Evolutionary conservation across 164 flowering plant species (phyloP), one percentile per base, ranked within the genome.

Genomic region (Berberis thunbergii): DNA sequence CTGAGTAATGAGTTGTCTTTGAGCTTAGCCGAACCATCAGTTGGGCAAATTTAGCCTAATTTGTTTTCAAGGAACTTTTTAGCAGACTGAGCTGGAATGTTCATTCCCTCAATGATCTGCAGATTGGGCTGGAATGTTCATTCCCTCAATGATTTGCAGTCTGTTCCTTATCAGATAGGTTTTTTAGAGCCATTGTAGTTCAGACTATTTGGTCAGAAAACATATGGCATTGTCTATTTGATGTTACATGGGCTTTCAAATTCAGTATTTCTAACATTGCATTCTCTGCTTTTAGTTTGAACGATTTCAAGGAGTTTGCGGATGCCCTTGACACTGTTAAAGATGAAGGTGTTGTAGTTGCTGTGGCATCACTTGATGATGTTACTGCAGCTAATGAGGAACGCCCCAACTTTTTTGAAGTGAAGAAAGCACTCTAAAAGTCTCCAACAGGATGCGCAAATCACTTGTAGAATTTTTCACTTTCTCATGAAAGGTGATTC

Each of bases 251-350:
- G 0, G 0, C 0, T 10, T 41, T 41, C 42, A 26, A 44, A 10
- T 40, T 45, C 3, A 9, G 9, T 39, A n/a, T 3, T 63, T 46
- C 9, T 61, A 7, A 12, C 57, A 43, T 41, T 41, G 7, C 54
- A 64, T 52, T 61, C 11, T 59, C 11, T 39, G 45, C 54, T 50
- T 56, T 9, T 79, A 90, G 97, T 65, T 57, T 86, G 80, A 79
- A 76, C 57, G 92, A 91, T 77, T 91, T 89, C 82, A 84, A 77
- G 76, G 84, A 87, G 55, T 88, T 89, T 67, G 91, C 84, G 1
- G 83, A 81, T 60, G 96, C 79, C 43, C 64, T 95, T 13, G 96
- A 87, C 3, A 79, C 83, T 1, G 83, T 87, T 13, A 91, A 83
- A 76, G 81, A 84, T 61, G 85, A 80, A 75, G 26, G 99, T 6